Evolutionary conservation across 208 protist species (phyloP), one percentile per base, ranked within the genome.

Genomic region (Leishmania gerbilli): DNA sequence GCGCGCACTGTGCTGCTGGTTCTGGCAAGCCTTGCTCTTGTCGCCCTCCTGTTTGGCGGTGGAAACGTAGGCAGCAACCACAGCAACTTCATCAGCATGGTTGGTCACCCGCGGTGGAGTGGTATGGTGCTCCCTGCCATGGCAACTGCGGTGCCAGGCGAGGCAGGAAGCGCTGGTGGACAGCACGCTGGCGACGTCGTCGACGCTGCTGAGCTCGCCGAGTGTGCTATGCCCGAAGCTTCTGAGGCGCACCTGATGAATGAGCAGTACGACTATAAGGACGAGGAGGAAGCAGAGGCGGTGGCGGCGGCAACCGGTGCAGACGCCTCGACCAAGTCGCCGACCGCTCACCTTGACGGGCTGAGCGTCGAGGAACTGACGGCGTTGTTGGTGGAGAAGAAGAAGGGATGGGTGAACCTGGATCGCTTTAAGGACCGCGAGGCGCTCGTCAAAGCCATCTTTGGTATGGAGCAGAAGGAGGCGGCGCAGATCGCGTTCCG

Each of bases 311-410:
- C 80, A 9, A 40, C 67, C 19, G 4, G 13, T 68, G 42, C 45
- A 56, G 71, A 24, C 47, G 47, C 71, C 47, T 49, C 31, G 7
- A 49, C 69, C 45, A 34, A 74, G 34, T 55, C 58, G 9, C 19
- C 67, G 34, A 71, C 74, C 24, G 76, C 76, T 31, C 62, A 85
- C 58, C 65, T 85, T 7, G 62, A 71, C 21, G 62, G 24, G 19
- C 27, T 85, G 64, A 79, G 71, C 27, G 34, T 79, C 13, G 82
- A 84, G 24, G 86, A 89, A 31, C 84, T 89, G 45, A 87, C 83
- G 62, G 34, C 69, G 49, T n/a, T 85, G 40, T 53, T 89, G 40
- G 77, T 72, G 8, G 86, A 89, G 27, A 89, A 85, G n/a, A 89
- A 76, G 49, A 84, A 89, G 7, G 84, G 84, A 34, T 53, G 74